Percentiles rank a stretch among this genome's conserved stretches.
These are phyloP conservation scores for Ogataea methylovora DNA, from an alignment of 805 yeast species.

Conservation along the genomic window DNA sequence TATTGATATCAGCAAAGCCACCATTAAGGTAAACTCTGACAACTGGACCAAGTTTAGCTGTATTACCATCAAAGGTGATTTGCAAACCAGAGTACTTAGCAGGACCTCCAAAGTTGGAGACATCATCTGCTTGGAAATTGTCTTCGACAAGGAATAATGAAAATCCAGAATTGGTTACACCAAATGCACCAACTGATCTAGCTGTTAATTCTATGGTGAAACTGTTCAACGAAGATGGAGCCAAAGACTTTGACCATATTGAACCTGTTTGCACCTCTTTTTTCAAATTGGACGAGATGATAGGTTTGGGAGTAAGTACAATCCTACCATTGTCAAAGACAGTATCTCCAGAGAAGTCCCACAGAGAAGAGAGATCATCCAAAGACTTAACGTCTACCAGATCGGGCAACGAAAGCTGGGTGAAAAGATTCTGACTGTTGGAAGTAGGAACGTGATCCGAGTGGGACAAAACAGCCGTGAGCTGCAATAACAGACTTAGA, in stretches of 20 bases:
- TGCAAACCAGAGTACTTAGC: constrained; percentile 55
- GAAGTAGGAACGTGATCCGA: no score
- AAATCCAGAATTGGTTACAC: constrained; percentile 47
- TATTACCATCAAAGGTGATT: constrained; percentile 45
- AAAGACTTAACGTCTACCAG: constrained; percentile 14
- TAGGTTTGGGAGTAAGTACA: constrained; percentile 38
- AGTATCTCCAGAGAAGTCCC: constrained; percentile 33
- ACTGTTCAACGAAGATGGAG: constrained; percentile 19
- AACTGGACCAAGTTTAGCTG: constrained; percentile 36
- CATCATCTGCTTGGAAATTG: constrained; percentile 8
- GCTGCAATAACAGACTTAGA: no score
- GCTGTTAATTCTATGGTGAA: constrained; percentile 51
- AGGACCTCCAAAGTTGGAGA: constrained; percentile 48
- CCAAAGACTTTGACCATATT: constrained; percentile 30
- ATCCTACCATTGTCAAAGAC: constrained; percentile 45
- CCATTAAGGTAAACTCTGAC: constrained; percentile 56
- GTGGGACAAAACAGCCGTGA: no score
- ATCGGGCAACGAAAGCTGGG: constrained; percentile 22
- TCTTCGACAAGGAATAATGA: constrained; percentile 47
- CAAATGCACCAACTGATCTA: constrained; percentile 49
- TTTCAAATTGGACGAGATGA: constrained; percentile 15
- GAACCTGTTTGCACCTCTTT: constrained; percentile 30
- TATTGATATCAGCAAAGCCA: constrained; percentile 33
- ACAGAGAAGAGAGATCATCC: constrained; percentile 33
- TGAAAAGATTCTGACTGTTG: no score